phyloP scores from a whole-genome alignment of 306 rosid genomes.

The Prunus dulcis region DNA sequence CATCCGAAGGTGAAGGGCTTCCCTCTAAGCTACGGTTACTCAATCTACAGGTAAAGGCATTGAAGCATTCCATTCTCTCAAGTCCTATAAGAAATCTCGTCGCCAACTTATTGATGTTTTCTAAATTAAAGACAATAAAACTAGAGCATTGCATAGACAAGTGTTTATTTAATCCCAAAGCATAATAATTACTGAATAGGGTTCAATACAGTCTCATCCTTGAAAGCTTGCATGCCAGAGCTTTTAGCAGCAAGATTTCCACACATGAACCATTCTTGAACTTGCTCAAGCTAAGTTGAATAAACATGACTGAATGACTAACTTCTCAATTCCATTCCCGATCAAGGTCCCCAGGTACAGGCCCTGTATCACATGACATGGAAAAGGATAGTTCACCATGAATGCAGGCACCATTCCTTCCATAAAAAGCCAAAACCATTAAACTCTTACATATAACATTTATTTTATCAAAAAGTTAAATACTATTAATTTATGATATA shows the following conservation, averaged over 20 bases:
- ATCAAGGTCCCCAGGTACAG: constrained; percentile 95
- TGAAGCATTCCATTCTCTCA: constrained; percentile 26
- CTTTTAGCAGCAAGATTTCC: constrained; percentile 39
- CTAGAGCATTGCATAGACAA: constrained; percentile 31
- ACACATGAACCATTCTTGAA: constrained; percentile 24
- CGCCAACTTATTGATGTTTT: constrained; percentile 30
- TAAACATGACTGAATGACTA: constrained; percentile 13
- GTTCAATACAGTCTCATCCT: constrained; percentile 34
- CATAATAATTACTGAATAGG: constrained; percentile 33
- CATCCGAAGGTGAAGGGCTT: neutral
- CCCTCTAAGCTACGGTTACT: neutral
- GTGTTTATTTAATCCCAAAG: constrained; percentile 42
- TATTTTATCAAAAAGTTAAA: neutral
- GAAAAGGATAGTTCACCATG: constrained; percentile 19
- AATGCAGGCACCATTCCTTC: neutral
- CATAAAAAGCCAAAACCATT: neutral
- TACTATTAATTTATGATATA: neutral
- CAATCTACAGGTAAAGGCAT: constrained; percentile 17
- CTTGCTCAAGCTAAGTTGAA: constrained; percentile 20
- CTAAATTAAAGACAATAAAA: constrained; percentile 26
- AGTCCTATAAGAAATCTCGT: constrained; percentile 25
- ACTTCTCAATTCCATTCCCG: constrained; percentile 21
- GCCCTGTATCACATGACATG: constrained; percentile 52
- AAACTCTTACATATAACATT: neutral
- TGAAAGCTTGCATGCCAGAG: constrained; percentile 32